phyloP scores from a whole-genome alignment of 129 eudicot species.

The Pittosporum tobira region DNA sequence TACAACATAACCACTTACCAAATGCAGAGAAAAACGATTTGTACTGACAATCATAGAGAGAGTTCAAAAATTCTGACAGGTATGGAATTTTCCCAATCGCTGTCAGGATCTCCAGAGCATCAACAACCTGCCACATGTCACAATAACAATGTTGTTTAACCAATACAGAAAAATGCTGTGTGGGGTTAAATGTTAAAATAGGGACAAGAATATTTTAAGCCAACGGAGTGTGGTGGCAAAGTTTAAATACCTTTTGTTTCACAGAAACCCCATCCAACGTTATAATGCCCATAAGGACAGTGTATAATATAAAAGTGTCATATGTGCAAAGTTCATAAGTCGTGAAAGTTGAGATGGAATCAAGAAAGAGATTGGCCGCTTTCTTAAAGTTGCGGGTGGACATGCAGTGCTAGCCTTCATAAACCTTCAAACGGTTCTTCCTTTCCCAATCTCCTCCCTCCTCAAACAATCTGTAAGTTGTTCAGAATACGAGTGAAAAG shows the following conservation, averaged over 20 bases:
- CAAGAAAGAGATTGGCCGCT: conserved; percentile 87
- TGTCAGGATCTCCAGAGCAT: conserved; percentile 70
- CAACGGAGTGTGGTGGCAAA: neutral
- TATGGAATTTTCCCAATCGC: conserved; percentile 63
- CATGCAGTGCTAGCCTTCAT: conserved; percentile 93
- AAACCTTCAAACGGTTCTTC: conserved; percentile 90
- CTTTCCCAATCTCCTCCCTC: conserved; percentile 99
- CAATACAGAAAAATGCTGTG: too few species aligned
- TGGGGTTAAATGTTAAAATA: too few species aligned
- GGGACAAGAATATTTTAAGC: neutral
- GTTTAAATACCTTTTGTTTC: conserved; percentile 70
- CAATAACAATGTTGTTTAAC: neutral
- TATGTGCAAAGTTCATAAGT: conserved; percentile 89
- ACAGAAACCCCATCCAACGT: conserved; percentile 85
- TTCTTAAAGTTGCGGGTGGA: conserved; percentile 87
- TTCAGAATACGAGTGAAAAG: conserved; percentile 5
- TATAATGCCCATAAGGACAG: conserved; percentile 86
- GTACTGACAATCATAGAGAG: conserved; percentile 49
- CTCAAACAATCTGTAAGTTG: conserved; percentile 62
- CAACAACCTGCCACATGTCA: conserved; percentile 59
- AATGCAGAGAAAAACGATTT: conserved; percentile 67
- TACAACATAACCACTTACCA: conserved; percentile 31
- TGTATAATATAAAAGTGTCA: conserved; percentile 89
- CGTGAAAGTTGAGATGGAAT: conserved; percentile 92
- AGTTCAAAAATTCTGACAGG: conserved; percentile 65